A percentile compares a stretch with the other conserved stretches of the same genome.
Evolutionary conservation across 148 eudicot species (phyloP).

Genomic region (Vaccinium macrocarpon): DNA sequence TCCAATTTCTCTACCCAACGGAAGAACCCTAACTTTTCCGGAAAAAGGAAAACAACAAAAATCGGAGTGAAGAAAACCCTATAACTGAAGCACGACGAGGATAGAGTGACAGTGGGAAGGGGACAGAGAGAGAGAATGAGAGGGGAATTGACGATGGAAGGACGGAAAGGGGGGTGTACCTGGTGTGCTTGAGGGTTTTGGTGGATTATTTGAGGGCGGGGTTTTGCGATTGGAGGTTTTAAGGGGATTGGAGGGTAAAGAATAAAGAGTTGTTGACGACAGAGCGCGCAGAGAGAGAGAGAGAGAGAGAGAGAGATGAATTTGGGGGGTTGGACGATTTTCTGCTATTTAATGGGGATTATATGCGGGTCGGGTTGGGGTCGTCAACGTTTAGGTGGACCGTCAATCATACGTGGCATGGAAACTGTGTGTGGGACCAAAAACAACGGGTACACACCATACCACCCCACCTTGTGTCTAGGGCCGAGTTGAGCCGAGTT

Average conservation of each 20-base stretch:
- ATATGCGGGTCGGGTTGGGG: not conserved
- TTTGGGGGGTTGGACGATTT: not conserved
- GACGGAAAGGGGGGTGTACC: not conserved
- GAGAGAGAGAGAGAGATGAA: not conserved
- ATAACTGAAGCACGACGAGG: not conserved
- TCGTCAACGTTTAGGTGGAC: too few relatives aligned
- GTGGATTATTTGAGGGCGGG: not conserved
- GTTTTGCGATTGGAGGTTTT: conserved; percentile 13
- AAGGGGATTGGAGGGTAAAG: conserved; percentile 1
- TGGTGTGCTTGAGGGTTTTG: not conserved
- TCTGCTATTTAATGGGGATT: not conserved
- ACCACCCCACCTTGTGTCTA: too few relatives aligned
- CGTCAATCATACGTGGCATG: too few relatives aligned
- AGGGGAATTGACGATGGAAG: conserved; percentile 4
- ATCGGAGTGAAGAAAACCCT: conserved; percentile 1
- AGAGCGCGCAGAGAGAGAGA: not conserved
- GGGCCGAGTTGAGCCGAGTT: too few relatives aligned
- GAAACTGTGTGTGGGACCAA: too few relatives aligned
- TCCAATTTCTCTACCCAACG: conserved; percentile 10
- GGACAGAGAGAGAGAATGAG: not conserved
- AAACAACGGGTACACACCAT: too few relatives aligned
- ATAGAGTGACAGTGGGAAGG: too few relatives aligned
- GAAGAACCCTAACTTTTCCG: conserved; percentile 20
- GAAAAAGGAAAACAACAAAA: conserved; percentile 10
- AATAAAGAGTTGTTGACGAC: conserved; percentile 9